These are phyloP conservation scores for Pseudodiploospora longispora DNA, from an alignment of 2,329 filamentous ascomycete species.

Conservation along the genomic window DNA sequence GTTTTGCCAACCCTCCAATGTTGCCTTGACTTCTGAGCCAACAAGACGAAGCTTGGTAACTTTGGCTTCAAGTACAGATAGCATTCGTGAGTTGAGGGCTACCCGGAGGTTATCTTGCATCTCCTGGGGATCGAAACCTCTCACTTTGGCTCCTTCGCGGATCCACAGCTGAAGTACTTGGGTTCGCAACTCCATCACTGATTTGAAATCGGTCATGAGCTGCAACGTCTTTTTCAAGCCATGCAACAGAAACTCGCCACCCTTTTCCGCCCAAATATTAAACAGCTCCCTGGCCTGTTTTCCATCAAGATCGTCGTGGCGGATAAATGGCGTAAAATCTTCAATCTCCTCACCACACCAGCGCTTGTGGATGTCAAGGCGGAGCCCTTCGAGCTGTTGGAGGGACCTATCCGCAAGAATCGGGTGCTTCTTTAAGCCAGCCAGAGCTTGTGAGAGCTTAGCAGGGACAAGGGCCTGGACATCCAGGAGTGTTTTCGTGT, in stretches of 20 bases:
- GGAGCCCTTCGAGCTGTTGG: slow-evolving; percentile 57
- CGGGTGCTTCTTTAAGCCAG: slow-evolving; percentile 58
- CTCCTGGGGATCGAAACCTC: slow-evolving; percentile 58
- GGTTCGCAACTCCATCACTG: slow-evolving; percentile 61
- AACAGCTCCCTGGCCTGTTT: slow-evolving; percentile 53
- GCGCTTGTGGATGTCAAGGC: slow-evolving; percentile 66
- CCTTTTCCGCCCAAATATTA: slow-evolving; percentile 54
- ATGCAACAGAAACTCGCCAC: slow-evolving; percentile 50
- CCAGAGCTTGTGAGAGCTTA: slow-evolving; percentile 61
- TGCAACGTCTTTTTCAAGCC: slow-evolving; percentile 54
- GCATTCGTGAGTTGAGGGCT: slow-evolving; percentile 60
- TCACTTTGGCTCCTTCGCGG: slow-evolving; percentile 53
- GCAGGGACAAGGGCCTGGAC: slow-evolving; percentile 69
- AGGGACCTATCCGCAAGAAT: slow-evolving; percentile 67
- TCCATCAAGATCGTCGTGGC: slow-evolving; percentile 66
- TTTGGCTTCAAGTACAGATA: slow-evolving; percentile 54
- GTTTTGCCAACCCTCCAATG: slow-evolving; percentile 52
- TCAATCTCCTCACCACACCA: slow-evolving; percentile 80
- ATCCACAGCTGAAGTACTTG: slow-evolving; percentile 70
- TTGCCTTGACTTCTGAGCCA: slow-evolving; percentile 53
- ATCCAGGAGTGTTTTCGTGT: slow-evolving; percentile 67
- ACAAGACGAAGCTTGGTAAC: slow-evolving; percentile 57
- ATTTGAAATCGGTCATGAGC: slow-evolving; percentile 55
- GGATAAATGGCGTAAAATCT: slow-evolving; percentile 80
- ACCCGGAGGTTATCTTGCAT: slow-evolving; percentile 62